phyloP scores from a whole-genome alignment of 805 yeast genomes.

The Kurtzmaniella cleridarum region DNA sequence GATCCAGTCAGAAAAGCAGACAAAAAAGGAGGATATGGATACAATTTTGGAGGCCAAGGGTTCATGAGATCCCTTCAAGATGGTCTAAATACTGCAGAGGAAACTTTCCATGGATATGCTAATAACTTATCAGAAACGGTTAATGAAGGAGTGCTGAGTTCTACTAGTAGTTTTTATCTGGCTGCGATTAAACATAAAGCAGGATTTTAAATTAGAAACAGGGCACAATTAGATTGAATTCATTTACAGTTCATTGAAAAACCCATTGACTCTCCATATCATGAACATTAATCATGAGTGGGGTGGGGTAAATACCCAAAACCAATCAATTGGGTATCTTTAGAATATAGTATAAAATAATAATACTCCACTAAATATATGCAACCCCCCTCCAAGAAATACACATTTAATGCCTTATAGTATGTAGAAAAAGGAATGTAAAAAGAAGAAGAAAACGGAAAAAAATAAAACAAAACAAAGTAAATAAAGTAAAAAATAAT shows the following conservation, averaged over 20 bases:
- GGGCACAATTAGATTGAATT: too few species aligned
- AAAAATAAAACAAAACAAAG: not conserved
- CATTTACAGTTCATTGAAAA: too few species aligned
- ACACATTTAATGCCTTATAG: too few species aligned
- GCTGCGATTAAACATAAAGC: slow-evolving; percentile 49
- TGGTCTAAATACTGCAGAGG: slow-evolving; percentile 51
- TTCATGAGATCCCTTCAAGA: slow-evolving; percentile 43
- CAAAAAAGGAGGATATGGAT: slow-evolving; percentile 21
- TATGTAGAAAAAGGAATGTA: not conserved
- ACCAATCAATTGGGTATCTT: too few species aligned
- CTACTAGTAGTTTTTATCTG: slow-evolving; percentile 45
- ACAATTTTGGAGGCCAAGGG: slow-evolving; percentile 39
- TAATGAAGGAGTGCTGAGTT: slow-evolving; percentile 46
- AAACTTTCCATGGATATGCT: slow-evolving; percentile 53
- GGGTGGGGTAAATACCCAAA: too few species aligned
- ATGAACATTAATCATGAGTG: too few species aligned
- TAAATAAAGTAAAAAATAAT: too few species aligned
- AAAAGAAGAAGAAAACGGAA: not conserved
- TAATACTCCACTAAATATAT: too few species aligned
- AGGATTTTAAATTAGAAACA: slow-evolving; percentile 36
- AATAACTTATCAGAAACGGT: slow-evolving; percentile 47
- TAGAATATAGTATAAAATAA: too few species aligned
- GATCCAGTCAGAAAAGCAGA: slow-evolving; percentile 41
- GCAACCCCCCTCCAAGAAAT: too few species aligned
- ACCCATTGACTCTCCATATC: too few species aligned